Percentiles rank a stretch among this genome's conserved stretches.
Evolutionary conservation across 441 rosid species (phyloP).

Genomic region (Raphanus hybrid): DNA sequence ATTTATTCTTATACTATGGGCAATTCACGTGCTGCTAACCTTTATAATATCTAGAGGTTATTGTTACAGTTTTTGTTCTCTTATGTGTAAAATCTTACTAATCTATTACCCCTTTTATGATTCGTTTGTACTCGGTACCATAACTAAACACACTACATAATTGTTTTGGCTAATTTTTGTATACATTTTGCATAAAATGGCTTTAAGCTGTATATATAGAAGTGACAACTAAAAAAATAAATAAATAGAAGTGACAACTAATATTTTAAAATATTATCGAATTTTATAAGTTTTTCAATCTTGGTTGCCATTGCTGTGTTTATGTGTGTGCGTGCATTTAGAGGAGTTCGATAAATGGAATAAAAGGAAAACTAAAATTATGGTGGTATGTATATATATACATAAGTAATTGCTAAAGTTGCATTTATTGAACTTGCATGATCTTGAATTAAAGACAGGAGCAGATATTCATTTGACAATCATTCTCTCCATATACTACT

Average conservation of each 20-base stretch:
- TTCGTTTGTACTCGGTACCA: slow-evolving; percentile 27
- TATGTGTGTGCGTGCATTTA: slow-evolving; percentile 44
- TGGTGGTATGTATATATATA: slow-evolving; percentile 18
- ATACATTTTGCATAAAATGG: slow-evolving; percentile 30
- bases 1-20: slow-evolving; percentile 38
- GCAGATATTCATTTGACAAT: slow-evolving; percentile 51
- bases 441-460: slow-evolving; percentile 48
- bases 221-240: slow-evolving; percentile 8
- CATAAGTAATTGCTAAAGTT: slow-evolving; percentile 44
- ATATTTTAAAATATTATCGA: not conserved
- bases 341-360: slow-evolving; percentile 37
- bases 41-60: slow-evolving; percentile 47
- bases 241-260: slow-evolving; percentile 3
- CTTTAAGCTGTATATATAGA: not conserved
- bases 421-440: slow-evolving; percentile 70
- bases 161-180: not conserved
- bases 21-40: slow-evolving; percentile 79
- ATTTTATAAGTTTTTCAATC: not conserved
- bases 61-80: slow-evolving; percentile 71
- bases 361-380: slow-evolving; percentile 2
- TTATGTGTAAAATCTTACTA: slow-evolving; percentile 48
- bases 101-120: slow-evolving; percentile 13
- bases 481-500: slow-evolving; percentile 31
- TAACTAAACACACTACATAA: slow-evolving; percentile 19
- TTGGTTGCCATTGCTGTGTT: slow-evolving; percentile 28